phyloP scores from a whole-genome alignment of 2,329 filamentous ascomycete species.

The Aspergillus viridinutans region DNA sequence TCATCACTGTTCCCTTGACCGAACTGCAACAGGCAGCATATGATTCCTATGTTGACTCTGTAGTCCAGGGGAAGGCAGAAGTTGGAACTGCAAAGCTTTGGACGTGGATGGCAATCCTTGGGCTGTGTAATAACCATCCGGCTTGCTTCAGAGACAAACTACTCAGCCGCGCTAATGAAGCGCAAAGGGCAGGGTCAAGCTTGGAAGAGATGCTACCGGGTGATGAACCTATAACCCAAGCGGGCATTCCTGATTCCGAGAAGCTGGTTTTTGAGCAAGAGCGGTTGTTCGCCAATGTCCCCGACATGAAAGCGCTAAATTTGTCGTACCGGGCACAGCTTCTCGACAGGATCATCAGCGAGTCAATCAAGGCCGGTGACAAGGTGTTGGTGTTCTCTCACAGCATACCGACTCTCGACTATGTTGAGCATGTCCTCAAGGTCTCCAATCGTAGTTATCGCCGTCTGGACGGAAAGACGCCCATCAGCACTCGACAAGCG shows the following conservation, averaged over 20 bases:
- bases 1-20: slow-evolving; percentile 70
- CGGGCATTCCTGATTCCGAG: slow-evolving; percentile 32
- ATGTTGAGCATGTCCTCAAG: slow-evolving; percentile 57
- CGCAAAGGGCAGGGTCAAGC: slow-evolving; percentile 10
- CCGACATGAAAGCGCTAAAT: slow-evolving; percentile 39
- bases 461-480: slow-evolving; percentile 66
- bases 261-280: slow-evolving; percentile 31
- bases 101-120: slow-evolving; percentile 52
- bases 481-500: slow-evolving; percentile 55
- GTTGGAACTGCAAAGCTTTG: slow-evolving; percentile 46
- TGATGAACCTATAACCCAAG: slow-evolving; percentile 33
- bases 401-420: slow-evolving; percentile 65
- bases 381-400: slow-evolving; percentile 80
- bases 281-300: slow-evolving; percentile 26
- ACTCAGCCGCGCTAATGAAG: slow-evolving; percentile 30
- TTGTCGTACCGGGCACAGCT: slow-evolving; percentile 67
- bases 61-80: slow-evolving; percentile 30
- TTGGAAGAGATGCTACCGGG: slow-evolving; percentile 11
- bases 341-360: slow-evolving; percentile 64
- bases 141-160: slow-evolving; percentile 50
- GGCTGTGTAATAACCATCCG: slow-evolving; percentile 58
- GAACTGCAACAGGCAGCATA: slow-evolving; percentile 63
- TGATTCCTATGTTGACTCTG: slow-evolving; percentile 44
- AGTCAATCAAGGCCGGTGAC: slow-evolving; percentile 59
- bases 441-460: slow-evolving; percentile 45